These are phyloP conservation scores for Chenopodium suecicum DNA, from an alignment of 148 eudicot species.

Conservation along the genomic window DNA sequence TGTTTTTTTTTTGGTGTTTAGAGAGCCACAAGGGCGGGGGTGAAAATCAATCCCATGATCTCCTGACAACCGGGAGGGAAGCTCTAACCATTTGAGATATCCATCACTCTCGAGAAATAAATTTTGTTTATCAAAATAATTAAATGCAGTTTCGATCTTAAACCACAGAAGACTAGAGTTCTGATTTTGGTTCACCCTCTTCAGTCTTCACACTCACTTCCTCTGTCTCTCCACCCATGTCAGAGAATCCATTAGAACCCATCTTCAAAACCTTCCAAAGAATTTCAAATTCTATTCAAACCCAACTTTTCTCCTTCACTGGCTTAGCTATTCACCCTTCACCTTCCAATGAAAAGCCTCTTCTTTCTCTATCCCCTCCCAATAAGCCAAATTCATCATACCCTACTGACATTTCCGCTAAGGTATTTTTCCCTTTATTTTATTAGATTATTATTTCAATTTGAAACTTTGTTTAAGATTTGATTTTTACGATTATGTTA, in stretches of 20 bases:
- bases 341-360: conserved; percentile 24
- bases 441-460: background rate
- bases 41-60: too few relatives aligned
- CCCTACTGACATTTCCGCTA: conserved; percentile 3
- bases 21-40: too few relatives aligned
- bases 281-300: conserved; percentile 54
- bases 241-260: conserved; percentile 55
- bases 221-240: conserved; percentile 32
- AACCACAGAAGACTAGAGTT: too few relatives aligned
- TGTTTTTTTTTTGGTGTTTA: too few relatives aligned
- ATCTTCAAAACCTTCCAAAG: conserved; percentile 43
- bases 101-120: too few relatives aligned
- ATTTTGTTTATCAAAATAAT: too few relatives aligned
- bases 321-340: conserved; percentile 24
- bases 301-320: conserved; percentile 44
- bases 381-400: conserved; percentile 9
- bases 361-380: conserved; percentile 24
- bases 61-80: too few relatives aligned
- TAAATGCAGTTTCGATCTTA: too few relatives aligned
- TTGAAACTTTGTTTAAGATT: background rate
- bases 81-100: too few relatives aligned
- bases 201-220: background rate
- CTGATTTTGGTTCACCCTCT: too few relatives aligned
- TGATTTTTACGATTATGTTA: background rate
- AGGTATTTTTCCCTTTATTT: background rate